Evolutionary conservation across 2,329 filamentous ascomycete genomes (phyloP), one percentile per base, ranked within the genome.

Genomic region (Amauroascus verrucosus): DNA sequence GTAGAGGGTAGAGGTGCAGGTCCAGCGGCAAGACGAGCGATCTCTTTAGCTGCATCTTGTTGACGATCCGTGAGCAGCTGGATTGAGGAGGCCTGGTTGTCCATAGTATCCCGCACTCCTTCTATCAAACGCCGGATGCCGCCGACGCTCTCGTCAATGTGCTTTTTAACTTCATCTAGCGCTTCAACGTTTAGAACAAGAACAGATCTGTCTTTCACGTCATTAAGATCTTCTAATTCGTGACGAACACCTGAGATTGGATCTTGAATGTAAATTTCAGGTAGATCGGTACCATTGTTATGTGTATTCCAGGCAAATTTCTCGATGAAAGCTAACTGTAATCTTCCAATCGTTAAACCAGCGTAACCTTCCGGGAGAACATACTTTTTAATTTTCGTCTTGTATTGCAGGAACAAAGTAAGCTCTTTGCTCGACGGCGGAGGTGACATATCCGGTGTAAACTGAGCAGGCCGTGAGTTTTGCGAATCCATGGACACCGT

Each of bases 231-330:
- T 67, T 98, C 93, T 22, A 98, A 74, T 71, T 98, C 93, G 67
- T 98, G 91, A 14, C 93, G 85, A n/a, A 98, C 86, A 0, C 93
- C 93, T 7, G 93, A 97, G 1, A 96, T 80, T 0, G 90, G 85
- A 66, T 98, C 93, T 67, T 98, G 93, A 14, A 98, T 93, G 67
- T 98, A 96, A 14, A 98, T 97, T 62, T 98, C 93, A 0, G 93
- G 93, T 44, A 98, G 73, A 65, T 98, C 93, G 13, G 83, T 81
- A 6, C 93, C 93, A 63, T 96, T 94, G 56, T 88, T 85, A 62
- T 97, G 90, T 0, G 91, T 96, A 62, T 95, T 97, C 90, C 94
- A 98, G 0, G 91, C 93, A 65, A 98, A 98, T 67, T 96, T 98
- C 61, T 98, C 93, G 61, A 98, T 98, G 62, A 98, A 98, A 0